These are phyloP conservation scores for Biscogniauxia mediterranea DNA, from an alignment of 2,329 filamentous ascomycete genomes.

Conservation along the genomic window DNA sequence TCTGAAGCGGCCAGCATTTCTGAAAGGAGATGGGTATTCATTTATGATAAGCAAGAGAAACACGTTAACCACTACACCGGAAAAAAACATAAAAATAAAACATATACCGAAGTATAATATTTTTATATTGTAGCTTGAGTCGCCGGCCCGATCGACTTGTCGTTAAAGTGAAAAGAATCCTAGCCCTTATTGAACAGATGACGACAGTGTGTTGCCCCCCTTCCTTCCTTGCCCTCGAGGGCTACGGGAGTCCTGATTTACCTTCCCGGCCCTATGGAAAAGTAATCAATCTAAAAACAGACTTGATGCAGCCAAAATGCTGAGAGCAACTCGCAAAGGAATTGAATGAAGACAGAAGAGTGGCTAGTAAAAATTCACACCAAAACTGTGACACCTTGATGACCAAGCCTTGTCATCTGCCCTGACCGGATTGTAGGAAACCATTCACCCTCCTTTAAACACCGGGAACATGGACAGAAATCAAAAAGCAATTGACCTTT, in stretches of 20 bases:
- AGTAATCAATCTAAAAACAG: not conserved
- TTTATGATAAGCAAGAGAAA: not conserved
- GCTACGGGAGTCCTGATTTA: not conserved
- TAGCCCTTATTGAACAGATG: not conserved
- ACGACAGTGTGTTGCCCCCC: not conserved
- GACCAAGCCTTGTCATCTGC: conserved; percentile 2
- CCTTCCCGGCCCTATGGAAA: not conserved
- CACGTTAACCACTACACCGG: not conserved
- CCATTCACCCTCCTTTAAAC: conserved; percentile 8
- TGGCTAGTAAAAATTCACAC: not conserved
- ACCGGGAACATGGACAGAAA: conserved; percentile 10
- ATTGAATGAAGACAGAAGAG: not conserved
- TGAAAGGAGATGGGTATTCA: not conserved
- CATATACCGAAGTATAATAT: not conserved
- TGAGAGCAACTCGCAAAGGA: not conserved
- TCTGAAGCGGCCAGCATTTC: not conserved
- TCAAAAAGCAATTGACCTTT: conserved; percentile 9
- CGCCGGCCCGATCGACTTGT: not conserved
- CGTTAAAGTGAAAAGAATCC: not conserved
- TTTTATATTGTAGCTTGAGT: not conserved
- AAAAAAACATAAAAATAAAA: not conserved
- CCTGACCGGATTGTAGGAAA: conserved; percentile 10
- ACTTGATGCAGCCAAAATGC: not conserved
- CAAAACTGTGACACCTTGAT: not conserved
- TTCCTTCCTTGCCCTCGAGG: not conserved